Conservation (phyloP, 2,329 filamentous ascomycete genomes). For the Fusarium chuoi region DNA sequence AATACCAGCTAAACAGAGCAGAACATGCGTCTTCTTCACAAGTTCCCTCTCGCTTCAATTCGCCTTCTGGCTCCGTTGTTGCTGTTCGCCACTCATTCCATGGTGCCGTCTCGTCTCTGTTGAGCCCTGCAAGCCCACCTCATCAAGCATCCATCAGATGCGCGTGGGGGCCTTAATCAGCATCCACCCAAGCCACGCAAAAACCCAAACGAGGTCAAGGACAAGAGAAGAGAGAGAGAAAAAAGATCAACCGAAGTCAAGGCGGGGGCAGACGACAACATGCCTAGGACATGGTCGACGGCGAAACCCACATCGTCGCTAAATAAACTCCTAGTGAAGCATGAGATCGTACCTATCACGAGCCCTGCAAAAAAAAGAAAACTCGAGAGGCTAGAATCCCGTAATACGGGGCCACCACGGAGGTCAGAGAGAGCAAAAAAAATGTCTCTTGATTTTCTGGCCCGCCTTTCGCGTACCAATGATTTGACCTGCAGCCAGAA, state of each 20-base stretch:
- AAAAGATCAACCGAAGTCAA: conserved; percentile 12
- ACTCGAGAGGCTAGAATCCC: not conserved
- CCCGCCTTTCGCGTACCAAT: conserved; percentile 14
- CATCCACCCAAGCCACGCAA: not conserved
- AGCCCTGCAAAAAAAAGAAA: conserved; percentile 16
- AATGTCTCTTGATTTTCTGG: conserved; percentile 12
- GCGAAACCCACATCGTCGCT: conserved; percentile 16
- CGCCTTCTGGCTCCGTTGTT: not conserved
- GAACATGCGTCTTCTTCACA: conserved; percentile 21
- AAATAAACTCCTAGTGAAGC: conserved; percentile 8
- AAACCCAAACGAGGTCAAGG: not conserved
- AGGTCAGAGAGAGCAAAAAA: not conserved
- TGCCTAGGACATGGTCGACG: conserved; percentile 11
- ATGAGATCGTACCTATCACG: conserved; percentile 29
- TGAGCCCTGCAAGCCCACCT: conserved; percentile 1
- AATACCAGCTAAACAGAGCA: conserved; percentile 6
- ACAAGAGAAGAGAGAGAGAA: not conserved
- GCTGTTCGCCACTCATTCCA: conserved; percentile 19
- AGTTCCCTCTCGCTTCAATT: not conserved
- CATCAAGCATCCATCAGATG: conserved; percentile 15
- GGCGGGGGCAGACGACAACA: conserved; percentile 4
- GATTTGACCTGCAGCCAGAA: conserved; percentile 7
- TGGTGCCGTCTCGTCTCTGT: not conserved
- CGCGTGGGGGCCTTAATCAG: conserved; percentile 4
- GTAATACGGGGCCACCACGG: not conserved